Evolutionary conservation across 192 early-diverging fungal genomes (phyloP), one percentile per base, ranked within the genome.

Genomic region (Coemansia sp.): DNA sequence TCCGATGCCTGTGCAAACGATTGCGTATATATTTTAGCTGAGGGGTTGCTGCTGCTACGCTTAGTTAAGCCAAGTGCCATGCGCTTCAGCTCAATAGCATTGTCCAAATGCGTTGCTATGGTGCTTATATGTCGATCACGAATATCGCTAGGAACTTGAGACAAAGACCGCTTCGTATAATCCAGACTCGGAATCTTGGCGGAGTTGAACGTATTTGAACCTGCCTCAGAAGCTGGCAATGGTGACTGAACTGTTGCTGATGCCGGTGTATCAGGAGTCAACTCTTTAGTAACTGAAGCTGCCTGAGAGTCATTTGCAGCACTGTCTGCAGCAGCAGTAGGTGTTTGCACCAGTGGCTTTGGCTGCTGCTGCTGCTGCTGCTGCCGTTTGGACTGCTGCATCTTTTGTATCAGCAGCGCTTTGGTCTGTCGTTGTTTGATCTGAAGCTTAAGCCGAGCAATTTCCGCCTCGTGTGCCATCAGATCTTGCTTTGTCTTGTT

Each of bases 391-490:
- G 63, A 52, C 31, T 53, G 40, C 16, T 54, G 45, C 16, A 66
- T 40, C 55, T 56, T 62, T 34, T 66, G 61, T 15, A 59, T 62
- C 30, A 72, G 28, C 9, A 61, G 45, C 21, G 64, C 59, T 32
- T 46, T 46, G 4, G 63, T 52, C 55, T 72, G 62, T 30, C 51
- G 60, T 14, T 58, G 69, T 18, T 54, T 65, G 46, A 72, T 72
- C 41, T 72, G 53, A 17, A 62, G 58, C 51, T 58, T 65, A 14
- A 72, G 62, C 32, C 54, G 48, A 4, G 69, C 69, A 17, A 72
- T 72, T 30, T 63, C 69, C 21, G 59, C 51, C 51, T 72, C 69
- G 21, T 72, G 53, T 11, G 54, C 59, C 50, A 45, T 53, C 14
- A 72, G 26, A 11, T 38, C 39, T 47, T 47, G 38, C 51, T 72